A percentile compares a stretch with the other conserved stretches of the same genome.
Conservation (phyloP, 441 rosid genomes). For the Jatropha podagrica region DNA sequence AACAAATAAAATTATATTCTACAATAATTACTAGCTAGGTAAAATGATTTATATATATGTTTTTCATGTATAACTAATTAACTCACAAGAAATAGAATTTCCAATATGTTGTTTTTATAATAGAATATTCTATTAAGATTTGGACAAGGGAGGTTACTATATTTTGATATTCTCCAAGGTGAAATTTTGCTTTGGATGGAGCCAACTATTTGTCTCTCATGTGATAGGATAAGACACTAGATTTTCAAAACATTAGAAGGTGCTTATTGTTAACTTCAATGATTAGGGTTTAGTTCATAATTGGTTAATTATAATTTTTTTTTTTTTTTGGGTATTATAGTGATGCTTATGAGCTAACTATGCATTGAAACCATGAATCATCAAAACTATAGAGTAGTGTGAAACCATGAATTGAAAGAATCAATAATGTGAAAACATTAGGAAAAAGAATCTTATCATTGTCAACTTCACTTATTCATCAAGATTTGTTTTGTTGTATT, state of each 20-base stretch:
- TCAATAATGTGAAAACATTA: slow-evolving; percentile 23
- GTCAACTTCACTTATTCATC: background rate
- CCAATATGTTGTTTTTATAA: too few species aligned
- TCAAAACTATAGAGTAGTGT: background rate
- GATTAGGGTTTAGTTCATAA: background rate
- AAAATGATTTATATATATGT: too few species aligned
- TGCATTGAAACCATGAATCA: background rate
- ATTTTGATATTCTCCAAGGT: too few species aligned
- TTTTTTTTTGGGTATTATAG: background rate
- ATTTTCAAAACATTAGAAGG: background rate
- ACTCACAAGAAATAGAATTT: too few species aligned
- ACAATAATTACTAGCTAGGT: too few species aligned
- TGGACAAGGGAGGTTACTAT: too few species aligned
- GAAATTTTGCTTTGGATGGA: too few species aligned
- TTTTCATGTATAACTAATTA: too few species aligned
- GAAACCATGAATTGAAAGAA: slow-evolving; percentile 11
- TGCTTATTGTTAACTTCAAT: background rate
- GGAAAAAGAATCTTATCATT: slow-evolving; percentile 6
- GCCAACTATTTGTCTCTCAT: too few species aligned
- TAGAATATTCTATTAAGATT: too few species aligned
- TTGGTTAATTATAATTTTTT: background rate
- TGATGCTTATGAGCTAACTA: background rate
- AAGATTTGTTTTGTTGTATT: background rate
- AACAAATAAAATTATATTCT: too few species aligned
- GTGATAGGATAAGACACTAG: too few species aligned